Evolutionary conservation across 2,329 filamentous ascomycete genomes (phyloP), one percentile per base, ranked within the genome.

Genomic region (Rosellinia necatrix): DNA sequence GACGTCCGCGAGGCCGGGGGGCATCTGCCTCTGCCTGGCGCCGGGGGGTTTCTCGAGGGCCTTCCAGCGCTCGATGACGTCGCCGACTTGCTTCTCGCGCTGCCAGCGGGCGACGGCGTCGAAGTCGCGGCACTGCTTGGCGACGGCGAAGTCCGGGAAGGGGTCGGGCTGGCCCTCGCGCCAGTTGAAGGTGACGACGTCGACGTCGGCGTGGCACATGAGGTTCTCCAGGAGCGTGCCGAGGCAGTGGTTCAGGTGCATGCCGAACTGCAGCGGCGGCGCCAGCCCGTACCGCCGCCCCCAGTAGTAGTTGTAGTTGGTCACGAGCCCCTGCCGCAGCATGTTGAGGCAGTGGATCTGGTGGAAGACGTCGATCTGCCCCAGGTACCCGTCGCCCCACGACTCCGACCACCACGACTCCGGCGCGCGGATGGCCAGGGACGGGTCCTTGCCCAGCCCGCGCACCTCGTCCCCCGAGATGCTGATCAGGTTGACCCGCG

Each of bases 291-390:
- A 53, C 17, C 40, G 35, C 10, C 22, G 13, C 19, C 49, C 52
- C 27, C 27, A 56, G 43, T 61, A 60, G 35, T 60, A 57, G 40
- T 58, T 49, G 10, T 56, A 59, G 21, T 41, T 56, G 34, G 37
- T 53, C 4, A 59, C 25, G 30, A 59, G 52, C 4, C 48, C 41
- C 7, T 52, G 35, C 2, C 49, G 48, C 12, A 58, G 35, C 17
- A 50, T 35, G 40, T 60, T 59, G 4, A 57, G 53, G 38, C 56
- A 61, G 35, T 60, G 49, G n/a, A 57, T 21, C n/a, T 48, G 43
- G 38, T 59, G 56, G 15, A 61, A 50, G 12, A 35, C 49, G 9
- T 59, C 56, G 27, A 43, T 30, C 8, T 40, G 24, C 34, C 44
- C 35, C 13, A 54, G 42, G 17, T 34, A 46, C n/a, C n/a, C n/a